A percentile compares a stretch with the other conserved stretches of the same genome.
Evolutionary conservation across 2,329 filamentous ascomycete genomes (phyloP).

Genomic region (Verticillium nubilum): DNA sequence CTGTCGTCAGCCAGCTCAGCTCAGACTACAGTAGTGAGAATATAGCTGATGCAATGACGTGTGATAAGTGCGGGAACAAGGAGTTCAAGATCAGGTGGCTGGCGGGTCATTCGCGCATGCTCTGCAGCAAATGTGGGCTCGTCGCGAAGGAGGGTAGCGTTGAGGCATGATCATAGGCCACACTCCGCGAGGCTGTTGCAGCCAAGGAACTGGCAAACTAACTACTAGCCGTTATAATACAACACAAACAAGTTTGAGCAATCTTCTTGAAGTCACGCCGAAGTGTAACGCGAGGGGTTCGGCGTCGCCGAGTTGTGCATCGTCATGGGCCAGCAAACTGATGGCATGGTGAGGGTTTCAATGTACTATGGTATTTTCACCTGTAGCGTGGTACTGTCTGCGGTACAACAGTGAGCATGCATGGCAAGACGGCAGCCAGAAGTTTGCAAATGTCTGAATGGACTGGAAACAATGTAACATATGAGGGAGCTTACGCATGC

Average conservation of each 20-base stretch:
- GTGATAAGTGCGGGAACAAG: constrained; percentile 52
- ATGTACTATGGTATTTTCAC: too few species aligned
- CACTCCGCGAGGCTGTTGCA: background rate
- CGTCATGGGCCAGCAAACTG: too few species aligned
- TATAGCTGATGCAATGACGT: constrained; percentile 40
- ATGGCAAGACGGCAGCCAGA: too few species aligned
- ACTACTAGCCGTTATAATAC: background rate
- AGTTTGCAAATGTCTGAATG: too few species aligned
- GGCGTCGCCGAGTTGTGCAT: background rate
- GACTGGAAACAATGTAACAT: too few species aligned
- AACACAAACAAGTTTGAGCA: background rate
- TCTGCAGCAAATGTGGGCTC: constrained; percentile 54
- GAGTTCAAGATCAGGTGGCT: constrained; percentile 58
- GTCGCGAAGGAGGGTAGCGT: constrained; percentile 12
- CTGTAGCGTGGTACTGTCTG: too few species aligned
- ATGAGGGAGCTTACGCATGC: too few species aligned
- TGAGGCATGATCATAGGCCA: background rate
- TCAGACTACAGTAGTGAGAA: constrained; percentile 35
- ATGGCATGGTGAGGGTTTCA: too few species aligned
- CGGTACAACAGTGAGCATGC: too few species aligned
- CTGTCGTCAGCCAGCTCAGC: constrained; percentile 49
- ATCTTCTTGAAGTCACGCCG: background rate
- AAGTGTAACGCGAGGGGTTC: background rate
- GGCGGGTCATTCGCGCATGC: constrained; percentile 47
- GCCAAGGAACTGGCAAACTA: background rate